Conservation (phyloP, 257 asterid genomes). For the Solanum arcanum region DNA sequence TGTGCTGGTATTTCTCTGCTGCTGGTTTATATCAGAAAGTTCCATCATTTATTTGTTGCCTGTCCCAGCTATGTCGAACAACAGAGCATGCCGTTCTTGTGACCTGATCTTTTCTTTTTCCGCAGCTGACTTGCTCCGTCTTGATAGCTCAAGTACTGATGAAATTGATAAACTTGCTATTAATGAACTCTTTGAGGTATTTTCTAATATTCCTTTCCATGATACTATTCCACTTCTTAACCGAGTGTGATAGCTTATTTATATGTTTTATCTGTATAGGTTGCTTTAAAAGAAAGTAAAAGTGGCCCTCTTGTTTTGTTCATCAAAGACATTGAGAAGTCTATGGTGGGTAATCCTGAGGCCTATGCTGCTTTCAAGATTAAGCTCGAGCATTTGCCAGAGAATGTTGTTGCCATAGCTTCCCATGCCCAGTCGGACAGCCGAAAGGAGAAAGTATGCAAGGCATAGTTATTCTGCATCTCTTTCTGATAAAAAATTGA, state of each 20-base stretch:
- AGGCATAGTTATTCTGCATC: not conserved
- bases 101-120: slow-evolving; percentile 2
- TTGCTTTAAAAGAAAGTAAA: slow-evolving; percentile 61
- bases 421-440: slow-evolving; percentile 77
- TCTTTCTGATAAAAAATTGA: not conserved
- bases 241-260: not conserved
- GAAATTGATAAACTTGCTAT: slow-evolving; percentile 63
- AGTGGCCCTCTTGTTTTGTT: slow-evolving; percentile 49
- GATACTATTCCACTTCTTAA: not conserved
- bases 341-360: slow-evolving; percentile 60
- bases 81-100: not conserved
- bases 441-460: slow-evolving; percentile 83
- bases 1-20: not conserved
- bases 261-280: slow-evolving; percentile 27
- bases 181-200: slow-evolving; percentile 81
- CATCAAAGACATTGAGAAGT: slow-evolving; percentile 82
- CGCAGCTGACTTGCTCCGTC: slow-evolving; percentile 75
- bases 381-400: slow-evolving; percentile 72
- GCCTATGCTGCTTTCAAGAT: slow-evolving; percentile 51
- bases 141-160: slow-evolving; percentile 57
- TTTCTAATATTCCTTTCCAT: not conserved
- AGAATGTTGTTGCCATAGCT: slow-evolving; percentile 63
- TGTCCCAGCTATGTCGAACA: not conserved
- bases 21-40: not conserved
- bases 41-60: not conserved